These are phyloP conservation scores for Lepiota brunneoincarnata DNA, from an alignment of 768 basidiomycete genomes.

Conservation along the genomic window DNA sequence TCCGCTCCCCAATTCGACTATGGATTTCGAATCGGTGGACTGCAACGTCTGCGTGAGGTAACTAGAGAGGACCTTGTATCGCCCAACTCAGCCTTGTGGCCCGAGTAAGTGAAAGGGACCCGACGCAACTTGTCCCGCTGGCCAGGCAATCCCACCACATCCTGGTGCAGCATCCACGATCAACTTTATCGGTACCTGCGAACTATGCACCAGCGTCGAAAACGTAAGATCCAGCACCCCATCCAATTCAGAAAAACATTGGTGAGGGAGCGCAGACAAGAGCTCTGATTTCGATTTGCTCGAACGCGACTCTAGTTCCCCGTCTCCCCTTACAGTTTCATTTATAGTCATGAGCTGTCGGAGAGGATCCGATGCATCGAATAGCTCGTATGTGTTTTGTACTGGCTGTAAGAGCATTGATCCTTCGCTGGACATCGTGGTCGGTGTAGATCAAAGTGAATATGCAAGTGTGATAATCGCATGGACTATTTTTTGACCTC, in stretches of 20 bases:
- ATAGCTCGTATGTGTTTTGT: too few relatives aligned
- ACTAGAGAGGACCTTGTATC: conserved; percentile 65
- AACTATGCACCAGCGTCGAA: conserved; percentile 18
- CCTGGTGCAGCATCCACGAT: conserved; percentile 80
- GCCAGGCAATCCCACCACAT: conserved; percentile 92
- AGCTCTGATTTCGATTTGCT: conserved; percentile 26
- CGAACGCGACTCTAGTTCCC: conserved; percentile 21
- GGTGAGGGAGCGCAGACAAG: conserved; percentile 46
- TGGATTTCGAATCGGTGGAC: conserved; percentile 44
- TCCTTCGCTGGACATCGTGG: neutral
- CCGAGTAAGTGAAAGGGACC: conserved; percentile 4
- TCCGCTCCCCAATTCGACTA: conserved; percentile 87
- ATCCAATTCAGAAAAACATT: conserved; percentile 45
- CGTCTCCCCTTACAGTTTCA: conserved; percentile 16
- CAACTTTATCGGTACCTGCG: conserved; percentile 40
- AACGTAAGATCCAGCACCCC: conserved; percentile 47
- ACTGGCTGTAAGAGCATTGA: neutral
- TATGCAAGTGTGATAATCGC: neutral
- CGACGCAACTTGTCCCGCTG: conserved; percentile 75
- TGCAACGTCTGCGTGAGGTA: conserved; percentile 58
- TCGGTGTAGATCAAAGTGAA: neutral
- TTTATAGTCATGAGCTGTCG: conserved; percentile 50
- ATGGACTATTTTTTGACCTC: too few relatives aligned
- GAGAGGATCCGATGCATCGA: conserved; percentile 57
- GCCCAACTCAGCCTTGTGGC: conserved; percentile 11